These are phyloP conservation scores for Phaeodactylum tricornutum DNA, from an alignment of 108 stramenopile species.

Conservation along the genomic window DNA sequence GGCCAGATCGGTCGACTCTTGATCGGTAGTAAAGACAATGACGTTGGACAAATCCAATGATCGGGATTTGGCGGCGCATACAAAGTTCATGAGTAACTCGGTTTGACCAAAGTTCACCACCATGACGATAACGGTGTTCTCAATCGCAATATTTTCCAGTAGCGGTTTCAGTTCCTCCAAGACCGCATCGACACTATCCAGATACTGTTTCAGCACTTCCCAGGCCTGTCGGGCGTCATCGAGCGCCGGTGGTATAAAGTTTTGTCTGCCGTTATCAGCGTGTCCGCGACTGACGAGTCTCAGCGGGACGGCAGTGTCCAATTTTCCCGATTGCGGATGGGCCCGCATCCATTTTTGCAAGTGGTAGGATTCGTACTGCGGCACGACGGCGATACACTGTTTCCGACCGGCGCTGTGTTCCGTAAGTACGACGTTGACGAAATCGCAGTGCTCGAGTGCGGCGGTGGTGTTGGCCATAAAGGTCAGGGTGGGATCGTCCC, in stretches of 20 bases:
- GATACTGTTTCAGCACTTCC: constrained; percentile 42
- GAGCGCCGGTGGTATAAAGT: constrained; percentile 31
- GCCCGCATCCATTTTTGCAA: constrained; percentile 63
- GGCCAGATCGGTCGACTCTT: constrained; percentile 57
- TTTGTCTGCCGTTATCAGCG: constrained; percentile 35
- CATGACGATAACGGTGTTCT: constrained; percentile 67
- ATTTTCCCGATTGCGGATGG: not conserved
- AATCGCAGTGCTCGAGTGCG: constrained; percentile 60
- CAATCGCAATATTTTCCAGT: constrained; percentile 30
- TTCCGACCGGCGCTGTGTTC: constrained; percentile 13
- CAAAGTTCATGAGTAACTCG: constrained; percentile 70
- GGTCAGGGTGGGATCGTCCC: constrained; percentile 5
- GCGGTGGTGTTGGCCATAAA: no score
- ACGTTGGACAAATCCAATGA: constrained; percentile 35
- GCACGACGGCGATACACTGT: constrained; percentile 63
- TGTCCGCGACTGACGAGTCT: constrained; percentile 35
- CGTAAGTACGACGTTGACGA: constrained; percentile 54
- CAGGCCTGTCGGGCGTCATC: constrained; percentile 21
- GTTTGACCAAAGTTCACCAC: constrained; percentile 69
- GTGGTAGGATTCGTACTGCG: constrained; percentile 65
- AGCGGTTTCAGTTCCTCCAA: constrained; percentile 28
- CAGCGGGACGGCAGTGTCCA: constrained; percentile 23
- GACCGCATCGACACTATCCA: constrained; percentile 29
- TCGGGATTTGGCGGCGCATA: constrained; percentile 48
- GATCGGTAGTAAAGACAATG: constrained; percentile 75